A percentile compares a stretch with the other conserved stretches of the same genome.
These are phyloP conservation scores for Amanita pseudoporphyria DNA, from an alignment of 768 basidiomycete genomes.

Conservation along the genomic window DNA sequence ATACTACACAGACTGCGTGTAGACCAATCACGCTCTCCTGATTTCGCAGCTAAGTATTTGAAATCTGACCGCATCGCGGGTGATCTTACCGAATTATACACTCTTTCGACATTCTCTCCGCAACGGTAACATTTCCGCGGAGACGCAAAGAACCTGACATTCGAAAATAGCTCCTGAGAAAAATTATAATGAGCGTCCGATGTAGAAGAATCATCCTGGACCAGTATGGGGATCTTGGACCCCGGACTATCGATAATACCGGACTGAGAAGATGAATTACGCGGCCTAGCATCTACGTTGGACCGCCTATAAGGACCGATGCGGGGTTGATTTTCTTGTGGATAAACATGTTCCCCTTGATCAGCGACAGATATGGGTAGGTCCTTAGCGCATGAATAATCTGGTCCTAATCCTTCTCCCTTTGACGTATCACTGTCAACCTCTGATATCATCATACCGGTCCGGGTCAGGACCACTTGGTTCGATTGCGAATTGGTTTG, in stretches of 20 bases:
- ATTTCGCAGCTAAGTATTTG: background rate
- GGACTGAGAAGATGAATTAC: background rate
- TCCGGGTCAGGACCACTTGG: background rate
- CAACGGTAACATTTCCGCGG: conserved; percentile 4
- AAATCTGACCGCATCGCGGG: background rate
- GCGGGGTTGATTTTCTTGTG: background rate
- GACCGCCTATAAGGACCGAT: background rate
- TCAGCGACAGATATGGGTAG: background rate
- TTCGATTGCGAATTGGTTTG: background rate
- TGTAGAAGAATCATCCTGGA: background rate
- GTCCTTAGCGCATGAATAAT: background rate
- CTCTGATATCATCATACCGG: background rate
- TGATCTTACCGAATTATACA: background rate
- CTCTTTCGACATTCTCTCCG: conserved; percentile 1
- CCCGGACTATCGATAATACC: background rate
- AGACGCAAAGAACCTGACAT: conserved; percentile 5
- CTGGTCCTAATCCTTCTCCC: background rate
- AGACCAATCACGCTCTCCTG: conserved; percentile 10
- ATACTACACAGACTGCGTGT: conserved; percentile 20
- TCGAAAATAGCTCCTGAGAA: conserved; percentile 3
- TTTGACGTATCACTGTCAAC: background rate
- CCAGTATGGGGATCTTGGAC: background rate
- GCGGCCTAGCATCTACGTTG: background rate
- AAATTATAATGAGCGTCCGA: background rate
- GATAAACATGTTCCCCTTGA: background rate